Percentiles rank a stretch among this genome's conserved stretches.
phyloP scores from a whole-genome alignment of 495 filamentous ascomycete species.

The Hypomontagnella submonticulosa region DNA sequence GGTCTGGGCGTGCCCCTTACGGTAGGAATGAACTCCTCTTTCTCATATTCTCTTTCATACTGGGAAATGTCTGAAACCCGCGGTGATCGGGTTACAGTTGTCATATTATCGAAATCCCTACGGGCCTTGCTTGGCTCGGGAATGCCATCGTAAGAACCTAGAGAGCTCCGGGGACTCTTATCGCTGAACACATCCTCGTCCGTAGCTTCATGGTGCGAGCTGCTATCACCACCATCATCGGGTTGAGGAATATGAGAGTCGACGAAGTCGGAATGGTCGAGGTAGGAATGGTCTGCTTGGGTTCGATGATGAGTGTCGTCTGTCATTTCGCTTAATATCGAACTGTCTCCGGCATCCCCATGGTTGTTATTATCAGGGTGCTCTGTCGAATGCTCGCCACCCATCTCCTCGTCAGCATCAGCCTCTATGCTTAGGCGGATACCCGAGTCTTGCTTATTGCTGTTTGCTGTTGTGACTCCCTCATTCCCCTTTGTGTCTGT shows the following conservation, averaged over 20 bases:
- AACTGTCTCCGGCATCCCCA: conserved; percentile 45
- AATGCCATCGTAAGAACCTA: conserved; percentile 53
- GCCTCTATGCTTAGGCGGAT: conserved; percentile 33
- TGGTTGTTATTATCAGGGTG: conserved; percentile 16
- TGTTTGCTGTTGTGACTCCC: conserved; percentile 8
- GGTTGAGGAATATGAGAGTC: conserved; percentile 37
- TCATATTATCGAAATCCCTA: conserved; percentile 43
- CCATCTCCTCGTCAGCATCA: conserved; percentile 14
- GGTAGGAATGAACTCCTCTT: conserved; percentile 55
- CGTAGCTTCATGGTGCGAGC: conserved; percentile 59
- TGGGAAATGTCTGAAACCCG: conserved; percentile 55
- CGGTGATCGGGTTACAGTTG: conserved; percentile 54
- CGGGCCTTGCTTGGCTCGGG: conserved; percentile 38
- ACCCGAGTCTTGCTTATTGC: conserved; percentile 5
- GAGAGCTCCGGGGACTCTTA: conserved; percentile 58
- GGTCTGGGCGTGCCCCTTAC: conserved; percentile 52
- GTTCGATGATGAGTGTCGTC: conserved; percentile 44
- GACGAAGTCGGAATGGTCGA: conserved; percentile 23
- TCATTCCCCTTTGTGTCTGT: conserved; percentile 8
- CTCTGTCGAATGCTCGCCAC: not conserved
- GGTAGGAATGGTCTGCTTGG: conserved; percentile 40
- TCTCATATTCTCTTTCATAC: conserved; percentile 56
- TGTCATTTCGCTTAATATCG: conserved; percentile 49
- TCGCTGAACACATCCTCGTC: conserved; percentile 68
- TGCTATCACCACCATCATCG: conserved; percentile 51